Conservation (phyloP, 352 stramenopile species). For the Phytophthora tentaculata region DNA sequence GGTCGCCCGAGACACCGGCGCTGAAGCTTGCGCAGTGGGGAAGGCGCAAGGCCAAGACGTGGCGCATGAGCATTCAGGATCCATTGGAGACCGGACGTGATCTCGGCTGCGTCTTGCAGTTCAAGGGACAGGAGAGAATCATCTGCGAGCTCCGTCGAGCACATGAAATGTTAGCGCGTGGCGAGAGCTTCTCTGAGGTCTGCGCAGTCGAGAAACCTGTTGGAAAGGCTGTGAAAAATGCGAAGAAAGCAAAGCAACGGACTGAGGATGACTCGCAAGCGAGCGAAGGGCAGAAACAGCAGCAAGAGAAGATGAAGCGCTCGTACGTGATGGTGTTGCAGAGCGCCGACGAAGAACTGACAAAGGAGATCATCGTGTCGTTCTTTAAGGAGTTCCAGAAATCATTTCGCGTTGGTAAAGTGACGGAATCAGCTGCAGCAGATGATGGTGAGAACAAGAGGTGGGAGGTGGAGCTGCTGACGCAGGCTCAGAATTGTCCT, state of each 20-base stretch:
- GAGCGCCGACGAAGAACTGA: slow-evolving; percentile 44
- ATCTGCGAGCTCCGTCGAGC: slow-evolving; percentile 69
- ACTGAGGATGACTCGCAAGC: not conserved
- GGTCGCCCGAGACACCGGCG: slow-evolving; percentile 46
- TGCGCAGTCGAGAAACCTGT: slow-evolving; percentile 33
- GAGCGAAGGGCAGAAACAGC: slow-evolving; percentile 12
- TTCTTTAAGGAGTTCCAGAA: slow-evolving; percentile 47
- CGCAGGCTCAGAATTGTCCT: slow-evolving; percentile 37
- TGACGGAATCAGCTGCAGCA: slow-evolving; percentile 19
- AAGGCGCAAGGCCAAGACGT: slow-evolving; percentile 58
- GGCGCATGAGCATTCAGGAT: slow-evolving; percentile 89
- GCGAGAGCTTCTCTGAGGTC: slow-evolving; percentile 61
- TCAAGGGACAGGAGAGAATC: slow-evolving; percentile 68
- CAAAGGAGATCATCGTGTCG: slow-evolving; percentile 33
- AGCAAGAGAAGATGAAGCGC: slow-evolving; percentile 32
- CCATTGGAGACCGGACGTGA: slow-evolving; percentile 82
- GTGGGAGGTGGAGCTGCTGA: slow-evolving; percentile 49
- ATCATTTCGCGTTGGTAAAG: slow-evolving; percentile 45
- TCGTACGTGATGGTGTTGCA: slow-evolving; percentile 45
- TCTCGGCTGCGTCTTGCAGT: slow-evolving; percentile 79
- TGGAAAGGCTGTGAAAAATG: slow-evolving; percentile 18
- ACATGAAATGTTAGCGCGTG: slow-evolving; percentile 46
- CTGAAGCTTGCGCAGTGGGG: slow-evolving; percentile 59
- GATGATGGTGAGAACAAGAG: slow-evolving; percentile 8
- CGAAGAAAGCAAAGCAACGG: slow-evolving; percentile 19